Base-by-base conservation (phyloP, 139 green algal genomes). In the Chlamydomonas sphaeroides region DNA sequence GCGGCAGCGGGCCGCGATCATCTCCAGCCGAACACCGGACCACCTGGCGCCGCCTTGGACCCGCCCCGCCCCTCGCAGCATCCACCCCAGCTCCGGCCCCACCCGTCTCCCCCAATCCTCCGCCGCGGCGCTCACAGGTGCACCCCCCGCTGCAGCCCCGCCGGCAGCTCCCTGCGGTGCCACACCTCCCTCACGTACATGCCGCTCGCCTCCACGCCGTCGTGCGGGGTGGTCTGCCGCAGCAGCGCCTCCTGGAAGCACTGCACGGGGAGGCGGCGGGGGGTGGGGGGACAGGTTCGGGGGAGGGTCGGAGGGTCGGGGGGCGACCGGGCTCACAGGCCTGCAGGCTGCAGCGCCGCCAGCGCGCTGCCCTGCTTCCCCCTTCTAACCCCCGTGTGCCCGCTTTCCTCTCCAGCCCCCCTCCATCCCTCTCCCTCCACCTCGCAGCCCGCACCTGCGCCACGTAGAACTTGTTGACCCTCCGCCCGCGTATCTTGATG, bases 181-280 rank as follows among this genome's bases (percentile, higher is more conserved):
- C n/a, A n/a, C 25, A 89, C 76, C 78, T 93, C 90, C 23, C 90
- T 62, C 33, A 91, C 57, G 69, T 93, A 93, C 65, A 91, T 84
- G 10, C 90, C 90, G 20, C 35, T 90, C 68, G 87, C 90, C 79
- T 93, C 90, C 30, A 93, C 84, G 3, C 90, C 90, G 48, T 92
- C 87, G 80, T 92, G 84, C 23, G 90, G 84, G 41, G 85, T 68
- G 14, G 57, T 86, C 70, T 93, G 90, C 49, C 68, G 79, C 21
- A 67, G 68, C 35, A 88, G 30, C 30, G 78, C 86, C 48, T 84
- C 76, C 45, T 86, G 57, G 38, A 86, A 78, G 38, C 80, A 85
- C 57, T 77, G 68, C 38, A 28, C 7, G 1, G 14, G 26, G 32
- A 28, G 1, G 7, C 18, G 70, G 68, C 23, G 45, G 42, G 30